Base-by-base conservation (phyloP, 2,329 filamentous ascomycete genomes). In the Fusarium sp. region DNA sequence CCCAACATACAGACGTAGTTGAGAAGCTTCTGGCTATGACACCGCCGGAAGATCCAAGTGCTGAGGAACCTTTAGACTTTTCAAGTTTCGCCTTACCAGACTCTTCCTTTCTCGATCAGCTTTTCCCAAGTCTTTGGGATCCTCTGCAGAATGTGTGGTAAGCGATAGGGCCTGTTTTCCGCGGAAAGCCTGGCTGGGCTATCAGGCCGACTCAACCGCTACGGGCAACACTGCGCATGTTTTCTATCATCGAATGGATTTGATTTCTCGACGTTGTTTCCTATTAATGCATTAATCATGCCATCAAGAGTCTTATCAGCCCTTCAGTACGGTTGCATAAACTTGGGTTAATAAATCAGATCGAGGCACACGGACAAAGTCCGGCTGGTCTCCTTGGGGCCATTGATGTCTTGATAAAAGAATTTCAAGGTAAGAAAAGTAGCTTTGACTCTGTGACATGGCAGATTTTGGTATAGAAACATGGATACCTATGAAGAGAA, bases 1-100 rank as follows among this genome's bases (percentile, higher is more conserved):
- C 79, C 0, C 81, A 85, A 46, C 81, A 84, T 62, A 74, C 76
- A 8, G 82, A 84, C 13, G 71, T 85, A 14, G 76, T 85, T 0
- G 81, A 85, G 29, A 84, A 80, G 66, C 72, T 83, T 4, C 62
- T 79, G 11, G 71, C 73, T 7, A 74, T 76, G 37, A 71, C 66
- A 6, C 69, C 71, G 14, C 65, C 69, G 7, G 65, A 74, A 23
- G 73, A 74, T 15, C 61, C 47, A 20, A 61, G 49, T 3, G 40
- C 46, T 11, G 68, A 67, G 14, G 66, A 61, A 10, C 36, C 60
- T 23, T 58, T 66, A 5, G 67, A 73, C 18, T 54, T 75, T 27
- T 60, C 75, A 6, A 72, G 75, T 4, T 77, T 77, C 50, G 63
- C 72, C 23, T 69, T 77, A 69, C 70, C 73, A 8, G 77, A 79